A percentile compares a stretch with the other conserved stretches of the same genome.
Conservation (phyloP, 352 stramenopile species). For the Pythium monospermum region DNA sequence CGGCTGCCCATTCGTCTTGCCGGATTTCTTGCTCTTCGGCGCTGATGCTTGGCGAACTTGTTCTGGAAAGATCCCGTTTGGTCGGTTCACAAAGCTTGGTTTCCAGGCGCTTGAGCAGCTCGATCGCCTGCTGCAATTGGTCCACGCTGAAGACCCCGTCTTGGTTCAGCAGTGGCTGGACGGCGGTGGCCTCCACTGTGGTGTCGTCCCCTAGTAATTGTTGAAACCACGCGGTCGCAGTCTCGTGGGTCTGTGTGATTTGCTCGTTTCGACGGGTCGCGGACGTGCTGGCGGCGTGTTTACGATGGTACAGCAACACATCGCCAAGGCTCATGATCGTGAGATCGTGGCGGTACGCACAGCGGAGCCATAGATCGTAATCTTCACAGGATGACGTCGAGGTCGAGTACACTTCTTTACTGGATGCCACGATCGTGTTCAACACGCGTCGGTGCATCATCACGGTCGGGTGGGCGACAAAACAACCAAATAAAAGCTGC, state of each 20-base stretch:
- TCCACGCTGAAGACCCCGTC: slow-evolving; percentile 18
- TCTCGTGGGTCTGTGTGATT: slow-evolving; percentile 36
- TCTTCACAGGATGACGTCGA: slow-evolving; percentile 48
- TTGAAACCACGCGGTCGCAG: slow-evolving; percentile 20
- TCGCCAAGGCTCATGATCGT: slow-evolving; percentile 49
- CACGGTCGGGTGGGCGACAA: slow-evolving; percentile 71
- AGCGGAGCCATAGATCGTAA: slow-evolving; percentile 80
- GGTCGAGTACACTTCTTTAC: slow-evolving; percentile 39
- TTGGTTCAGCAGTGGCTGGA: slow-evolving; percentile 22
- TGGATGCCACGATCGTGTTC: slow-evolving; percentile 22
- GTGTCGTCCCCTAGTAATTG: slow-evolving; percentile 9
- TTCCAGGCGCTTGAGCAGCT: slow-evolving; percentile 23
- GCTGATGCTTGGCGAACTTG: slow-evolving; percentile 16
- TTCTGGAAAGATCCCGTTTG: slow-evolving; percentile 17
- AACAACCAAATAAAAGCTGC: slow-evolving; percentile 77
- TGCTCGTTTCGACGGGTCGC: slow-evolving; percentile 27
- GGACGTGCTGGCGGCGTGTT: slow-evolving; percentile 23
- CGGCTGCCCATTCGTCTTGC: slow-evolving; percentile 21
- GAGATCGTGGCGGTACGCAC: slow-evolving; percentile 30
- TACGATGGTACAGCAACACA: slow-evolving; percentile 47
- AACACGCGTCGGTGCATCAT: slow-evolving; percentile 59
- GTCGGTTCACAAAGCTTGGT: slow-evolving; percentile 12
- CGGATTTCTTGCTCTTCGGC: slow-evolving; percentile 17
- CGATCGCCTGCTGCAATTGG: slow-evolving; percentile 19
- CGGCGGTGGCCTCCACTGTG: slow-evolving; percentile 6